Evolutionary conservation across 345 rosid species (phyloP).

Genomic region (Raphanus raphanistrum): DNA sequence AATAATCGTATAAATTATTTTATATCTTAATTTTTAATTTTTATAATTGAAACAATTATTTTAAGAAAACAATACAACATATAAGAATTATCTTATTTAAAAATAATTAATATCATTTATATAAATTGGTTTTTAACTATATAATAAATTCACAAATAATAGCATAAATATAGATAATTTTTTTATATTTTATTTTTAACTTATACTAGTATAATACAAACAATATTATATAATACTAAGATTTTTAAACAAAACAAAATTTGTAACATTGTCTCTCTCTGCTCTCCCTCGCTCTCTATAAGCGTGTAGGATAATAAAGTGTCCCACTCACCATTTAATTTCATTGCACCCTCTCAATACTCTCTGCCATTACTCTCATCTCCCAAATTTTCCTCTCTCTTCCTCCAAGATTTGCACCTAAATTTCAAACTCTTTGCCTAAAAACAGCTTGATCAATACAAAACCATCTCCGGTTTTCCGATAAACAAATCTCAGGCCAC

Average conservation of each 20-base stretch:
- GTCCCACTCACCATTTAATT: constrained; percentile 41
- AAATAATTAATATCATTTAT: too few relatives aligned
- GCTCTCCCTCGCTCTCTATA: constrained; percentile 3
- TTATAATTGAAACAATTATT: too few relatives aligned
- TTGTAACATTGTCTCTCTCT: constrained; percentile 8
- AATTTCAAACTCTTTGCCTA: constrained; percentile 30
- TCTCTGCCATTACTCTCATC: constrained; percentile 33
- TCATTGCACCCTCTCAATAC: constrained; percentile 39
- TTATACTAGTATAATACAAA: too few relatives aligned
- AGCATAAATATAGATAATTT: too few relatives aligned
- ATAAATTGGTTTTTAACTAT: too few relatives aligned
- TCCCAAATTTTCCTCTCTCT: not conserved
- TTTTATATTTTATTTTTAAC: too few relatives aligned
- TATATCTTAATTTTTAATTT: too few relatives aligned
- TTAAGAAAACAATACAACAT: too few relatives aligned
- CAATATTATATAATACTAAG: too few relatives aligned
- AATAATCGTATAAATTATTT: too few relatives aligned
- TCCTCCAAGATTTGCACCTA: constrained; percentile 35
- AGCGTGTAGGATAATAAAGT: constrained; percentile 39
- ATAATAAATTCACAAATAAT: too few relatives aligned
- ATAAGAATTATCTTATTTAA: too few relatives aligned
- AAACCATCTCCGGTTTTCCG: constrained; percentile 26
- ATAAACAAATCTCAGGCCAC: constrained; percentile 12
- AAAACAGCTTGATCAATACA: constrained; percentile 3
- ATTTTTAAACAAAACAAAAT: not conserved